Percentiles rank a stretch among this genome's conserved stretches.
Conservation (phyloP, 352 stramenopile species). For the Peronospora destructor region DNA sequence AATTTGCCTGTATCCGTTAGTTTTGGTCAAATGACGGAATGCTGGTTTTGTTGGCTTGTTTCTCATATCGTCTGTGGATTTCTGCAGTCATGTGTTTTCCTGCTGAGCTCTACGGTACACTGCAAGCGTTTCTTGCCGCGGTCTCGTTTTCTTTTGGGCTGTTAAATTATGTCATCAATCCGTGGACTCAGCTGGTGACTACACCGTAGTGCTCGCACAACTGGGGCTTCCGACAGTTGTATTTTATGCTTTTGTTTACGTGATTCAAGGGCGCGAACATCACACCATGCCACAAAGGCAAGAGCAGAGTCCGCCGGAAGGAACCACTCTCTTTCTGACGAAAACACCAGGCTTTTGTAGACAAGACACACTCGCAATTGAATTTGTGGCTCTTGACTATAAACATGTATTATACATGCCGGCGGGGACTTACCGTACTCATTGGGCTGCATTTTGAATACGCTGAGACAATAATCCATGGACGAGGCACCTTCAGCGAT, state of each 20-base stretch:
- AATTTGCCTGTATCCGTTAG: slow-evolving; percentile 64
- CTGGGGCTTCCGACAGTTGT: slow-evolving; percentile 46
- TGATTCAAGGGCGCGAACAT: slow-evolving; percentile 56
- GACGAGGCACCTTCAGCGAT: too few species aligned
- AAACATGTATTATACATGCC: too few species aligned
- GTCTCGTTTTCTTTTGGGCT: slow-evolving; percentile 63
- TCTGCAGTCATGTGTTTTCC: slow-evolving; percentile 74
- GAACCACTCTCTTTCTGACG: slow-evolving; percentile 16
- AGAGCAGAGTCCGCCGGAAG: slow-evolving; percentile 11
- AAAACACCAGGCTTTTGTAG: slow-evolving; percentile 37
- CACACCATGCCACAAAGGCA: slow-evolving; percentile 38
- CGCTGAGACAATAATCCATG: too few species aligned
- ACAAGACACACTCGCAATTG: too few species aligned
- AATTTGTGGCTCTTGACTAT: too few species aligned
- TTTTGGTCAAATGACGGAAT: slow-evolving; percentile 1
- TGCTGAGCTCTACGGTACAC: slow-evolving; percentile 61
- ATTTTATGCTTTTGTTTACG: slow-evolving; percentile 61
- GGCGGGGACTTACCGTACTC: too few species aligned
- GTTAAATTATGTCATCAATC: slow-evolving; percentile 71
- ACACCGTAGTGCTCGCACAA: slow-evolving; percentile 46
- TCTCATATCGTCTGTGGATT: background rate
- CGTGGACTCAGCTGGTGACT: slow-evolving; percentile 68
- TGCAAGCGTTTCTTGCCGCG: slow-evolving; percentile 69
- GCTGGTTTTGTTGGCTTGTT: background rate
- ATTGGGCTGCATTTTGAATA: too few species aligned